phyloP scores from a whole-genome alignment of 2,329 filamentous ascomycete genomes.

The Penicillium hesseltinei region DNA sequence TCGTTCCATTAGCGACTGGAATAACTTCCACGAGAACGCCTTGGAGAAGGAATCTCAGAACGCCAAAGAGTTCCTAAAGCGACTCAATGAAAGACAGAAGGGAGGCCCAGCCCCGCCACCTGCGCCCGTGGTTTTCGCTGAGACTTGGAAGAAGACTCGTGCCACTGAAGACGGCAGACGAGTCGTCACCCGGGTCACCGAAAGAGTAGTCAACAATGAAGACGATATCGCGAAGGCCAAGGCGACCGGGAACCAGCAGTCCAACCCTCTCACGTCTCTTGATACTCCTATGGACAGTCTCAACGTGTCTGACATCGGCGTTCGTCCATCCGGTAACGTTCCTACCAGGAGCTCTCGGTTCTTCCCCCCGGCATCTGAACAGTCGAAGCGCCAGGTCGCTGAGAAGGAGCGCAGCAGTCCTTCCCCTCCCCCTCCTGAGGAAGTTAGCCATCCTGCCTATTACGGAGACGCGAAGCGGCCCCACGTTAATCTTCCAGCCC shows the following conservation, averaged over 20 bases:
- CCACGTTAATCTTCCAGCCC: slow-evolving; percentile 57
- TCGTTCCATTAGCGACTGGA: slow-evolving; percentile 40
- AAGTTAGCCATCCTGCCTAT: slow-evolving; percentile 55
- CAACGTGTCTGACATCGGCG: not conserved
- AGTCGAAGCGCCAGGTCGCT: slow-evolving; percentile 31
- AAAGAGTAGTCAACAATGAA: slow-evolving; percentile 18
- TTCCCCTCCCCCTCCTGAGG: slow-evolving; percentile 59
- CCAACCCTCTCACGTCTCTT: slow-evolving; percentile 36
- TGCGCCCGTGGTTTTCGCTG: slow-evolving; percentile 40
- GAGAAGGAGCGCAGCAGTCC: slow-evolving; percentile 41
- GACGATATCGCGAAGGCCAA: slow-evolving; percentile 1
- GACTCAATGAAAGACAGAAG: slow-evolving; percentile 38
- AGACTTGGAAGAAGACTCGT: slow-evolving; percentile 49
- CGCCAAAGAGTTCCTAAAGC: slow-evolving; percentile 40
- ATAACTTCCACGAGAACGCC: slow-evolving; percentile 44
- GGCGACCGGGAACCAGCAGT: slow-evolving; percentile 17
- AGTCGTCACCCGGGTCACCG: slow-evolving; percentile 38
- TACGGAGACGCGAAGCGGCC: slow-evolving; percentile 51
- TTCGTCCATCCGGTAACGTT: slow-evolving; percentile 33
- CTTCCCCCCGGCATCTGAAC: slow-evolving; percentile 45
- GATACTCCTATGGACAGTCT: slow-evolving; percentile 25
- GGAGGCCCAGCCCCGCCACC: slow-evolving; percentile 16
- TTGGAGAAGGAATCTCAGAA: slow-evolving; percentile 43
- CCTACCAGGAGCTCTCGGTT: slow-evolving; percentile 48
- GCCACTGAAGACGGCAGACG: slow-evolving; percentile 43